A percentile compares a stretch with the other conserved stretches of the same genome.
Conservation (phyloP, 306 rosid genomes). For the Castanopsis chinensis region DNA sequence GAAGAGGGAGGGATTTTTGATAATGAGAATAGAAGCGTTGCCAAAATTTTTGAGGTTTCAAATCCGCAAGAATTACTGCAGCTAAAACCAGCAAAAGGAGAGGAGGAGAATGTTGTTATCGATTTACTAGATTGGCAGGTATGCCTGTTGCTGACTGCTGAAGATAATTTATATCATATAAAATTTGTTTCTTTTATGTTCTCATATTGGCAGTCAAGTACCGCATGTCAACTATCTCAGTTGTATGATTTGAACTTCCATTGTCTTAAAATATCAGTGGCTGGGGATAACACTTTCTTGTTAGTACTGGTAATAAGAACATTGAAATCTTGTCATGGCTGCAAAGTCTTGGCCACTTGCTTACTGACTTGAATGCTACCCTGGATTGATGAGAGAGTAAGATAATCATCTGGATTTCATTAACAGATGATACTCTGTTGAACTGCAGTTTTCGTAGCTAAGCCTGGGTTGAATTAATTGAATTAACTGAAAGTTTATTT, state of each 20-base stretch:
- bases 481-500: not conserved
- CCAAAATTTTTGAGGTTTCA: conserved; percentile 57
- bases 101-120: conserved; percentile 60
- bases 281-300: too few species aligned
- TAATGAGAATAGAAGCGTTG: conserved; percentile 47
- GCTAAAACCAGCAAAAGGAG: conserved; percentile 49
- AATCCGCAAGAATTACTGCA: conserved; percentile 61
- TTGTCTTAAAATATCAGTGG: not conserved
- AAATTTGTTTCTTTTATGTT: not conserved
- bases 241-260: not conserved
- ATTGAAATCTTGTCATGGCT: not conserved
- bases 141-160: conserved; percentile 15
- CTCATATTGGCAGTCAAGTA: not conserved
- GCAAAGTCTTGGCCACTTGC: not conserved
- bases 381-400: not conserved
- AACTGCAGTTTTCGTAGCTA: not conserved
- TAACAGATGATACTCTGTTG: not conserved
- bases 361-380: not conserved
- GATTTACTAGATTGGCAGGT: conserved; percentile 97
- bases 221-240: conserved; percentile 2
- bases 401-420: not conserved
- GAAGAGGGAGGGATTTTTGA: conserved; percentile 65
- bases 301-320: not conserved
- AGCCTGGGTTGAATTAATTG: not conserved
- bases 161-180: not conserved